Evolutionary conservation across 148 eudicot species (phyloP).

Genomic region (Cornus kousa): DNA sequence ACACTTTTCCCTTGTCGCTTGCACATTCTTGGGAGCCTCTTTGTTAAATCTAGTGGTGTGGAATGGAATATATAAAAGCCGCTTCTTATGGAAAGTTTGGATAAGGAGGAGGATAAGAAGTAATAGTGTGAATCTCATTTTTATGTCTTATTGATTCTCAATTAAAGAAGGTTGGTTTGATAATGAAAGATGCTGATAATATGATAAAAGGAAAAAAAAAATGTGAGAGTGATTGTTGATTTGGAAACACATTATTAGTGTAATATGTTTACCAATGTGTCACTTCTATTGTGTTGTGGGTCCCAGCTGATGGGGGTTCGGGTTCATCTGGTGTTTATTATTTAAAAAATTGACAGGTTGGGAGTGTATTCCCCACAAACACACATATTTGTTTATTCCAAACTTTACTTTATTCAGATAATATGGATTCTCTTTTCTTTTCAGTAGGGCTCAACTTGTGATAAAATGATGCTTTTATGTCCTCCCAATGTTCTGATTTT

Average conservation of each 20-base stretch:
- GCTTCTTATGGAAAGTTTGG: not conserved
- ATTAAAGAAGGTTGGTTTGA: not conserved
- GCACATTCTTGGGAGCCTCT: not conserved
- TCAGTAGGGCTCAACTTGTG: not conserved
- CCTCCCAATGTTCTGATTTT: too few relatives aligned
- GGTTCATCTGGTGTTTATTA: not conserved
- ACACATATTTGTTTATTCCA: not conserved
- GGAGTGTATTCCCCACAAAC: not conserved
- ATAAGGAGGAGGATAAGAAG: not conserved
- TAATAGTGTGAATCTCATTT: not conserved
- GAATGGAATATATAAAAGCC: not conserved
- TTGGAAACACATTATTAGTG: not conserved
- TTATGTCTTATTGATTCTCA: not conserved
- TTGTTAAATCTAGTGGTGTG: not conserved
- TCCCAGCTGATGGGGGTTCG: not conserved
- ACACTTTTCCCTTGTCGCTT: not conserved
- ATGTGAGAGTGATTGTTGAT: not conserved
- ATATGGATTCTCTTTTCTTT: not conserved
- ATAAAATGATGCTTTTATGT: too few relatives aligned
- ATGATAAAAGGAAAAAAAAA: not conserved
- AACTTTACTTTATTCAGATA: not conserved
- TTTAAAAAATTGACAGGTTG: slow-evolving; percentile 6
- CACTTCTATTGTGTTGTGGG: slow-evolving; percentile 4
- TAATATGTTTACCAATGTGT: not conserved
- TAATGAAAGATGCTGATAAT: not conserved